Evolutionary conservation across 306 rosid genomes (phyloP).

Genomic region (Pterocarpus macrocarpus): DNA sequence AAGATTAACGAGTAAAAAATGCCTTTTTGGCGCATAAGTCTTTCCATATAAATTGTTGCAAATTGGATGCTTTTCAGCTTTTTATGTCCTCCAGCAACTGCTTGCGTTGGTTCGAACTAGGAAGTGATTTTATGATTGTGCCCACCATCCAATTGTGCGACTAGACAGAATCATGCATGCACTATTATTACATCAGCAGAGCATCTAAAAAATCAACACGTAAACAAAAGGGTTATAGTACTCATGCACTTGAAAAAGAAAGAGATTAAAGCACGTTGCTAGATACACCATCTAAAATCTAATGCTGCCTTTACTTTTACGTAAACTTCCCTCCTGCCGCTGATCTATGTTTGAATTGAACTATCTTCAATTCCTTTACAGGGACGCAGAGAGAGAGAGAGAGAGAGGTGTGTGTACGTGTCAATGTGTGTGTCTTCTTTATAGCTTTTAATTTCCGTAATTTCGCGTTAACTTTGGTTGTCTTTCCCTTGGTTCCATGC

Average conservation of each 20-base stretch:
- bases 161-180: neutral
- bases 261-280: neutral
- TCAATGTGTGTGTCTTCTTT: neutral
- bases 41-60: neutral
- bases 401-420: neutral
- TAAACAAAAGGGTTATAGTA: neutral
- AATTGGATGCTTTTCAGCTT: neutral
- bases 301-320: slow-evolving; percentile 14
- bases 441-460: neutral
- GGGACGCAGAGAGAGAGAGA: too few species aligned
- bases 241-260: slow-evolving; percentile 7
- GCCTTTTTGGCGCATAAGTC: neutral
- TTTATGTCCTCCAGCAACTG: too few species aligned
- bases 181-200: neutral
- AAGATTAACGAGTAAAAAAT: neutral
- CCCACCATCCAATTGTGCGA: neutral
- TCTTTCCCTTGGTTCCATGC: neutral
- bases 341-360: too few species aligned
- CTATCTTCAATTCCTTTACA: too few species aligned
- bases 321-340: neutral
- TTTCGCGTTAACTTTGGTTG: neutral
- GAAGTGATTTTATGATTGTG: too few species aligned
- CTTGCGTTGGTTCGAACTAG: too few species aligned
- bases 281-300: slow-evolving; percentile 5
- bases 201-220: neutral